These are phyloP conservation scores for Pestalotiopsis sp. DNA, from an alignment of 2,329 filamentous ascomycete species.

Conservation along the genomic window DNA sequence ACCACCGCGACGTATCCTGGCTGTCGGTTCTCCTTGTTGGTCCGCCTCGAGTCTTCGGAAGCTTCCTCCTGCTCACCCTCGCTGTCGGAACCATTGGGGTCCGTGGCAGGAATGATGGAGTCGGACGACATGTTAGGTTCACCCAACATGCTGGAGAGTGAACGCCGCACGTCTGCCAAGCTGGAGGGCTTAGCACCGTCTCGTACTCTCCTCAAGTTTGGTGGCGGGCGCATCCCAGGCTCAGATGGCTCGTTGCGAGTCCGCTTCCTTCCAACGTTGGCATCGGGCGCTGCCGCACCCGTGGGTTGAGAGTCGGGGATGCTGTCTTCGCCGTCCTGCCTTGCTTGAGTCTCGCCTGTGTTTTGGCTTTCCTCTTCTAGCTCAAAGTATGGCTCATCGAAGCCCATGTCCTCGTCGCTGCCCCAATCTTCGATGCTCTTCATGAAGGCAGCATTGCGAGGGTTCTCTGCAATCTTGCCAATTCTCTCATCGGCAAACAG, in stretches of 20 bases:
- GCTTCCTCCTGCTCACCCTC: slow-evolving; percentile 56
- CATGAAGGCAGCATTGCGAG: slow-evolving; percentile 88
- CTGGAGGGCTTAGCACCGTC: slow-evolving; percentile 70
- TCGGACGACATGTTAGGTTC: slow-evolving; percentile 43
- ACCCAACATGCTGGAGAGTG: slow-evolving; percentile 82
- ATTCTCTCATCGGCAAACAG: slow-evolving; percentile 87
- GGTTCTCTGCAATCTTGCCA: slow-evolving; percentile 86
- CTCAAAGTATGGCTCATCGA: slow-evolving; percentile 60
- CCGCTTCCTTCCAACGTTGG: slow-evolving; percentile 37
- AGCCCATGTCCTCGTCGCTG: slow-evolving; percentile 75
- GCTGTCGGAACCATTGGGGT: slow-evolving; percentile 51
- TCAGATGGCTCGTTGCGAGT: slow-evolving; percentile 27
- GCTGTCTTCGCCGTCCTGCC: slow-evolving; percentile 27
- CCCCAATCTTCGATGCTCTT: slow-evolving; percentile 84
- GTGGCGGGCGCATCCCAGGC: slow-evolving; percentile 50
- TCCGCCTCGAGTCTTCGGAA: slow-evolving; percentile 23
- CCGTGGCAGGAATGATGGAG: slow-evolving; percentile 50
- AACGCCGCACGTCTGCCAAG: slow-evolving; percentile 80
- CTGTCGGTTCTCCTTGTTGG: slow-evolving; percentile 54
- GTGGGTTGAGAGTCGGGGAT: slow-evolving; percentile 56
- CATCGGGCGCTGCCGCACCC: slow-evolving; percentile 32
- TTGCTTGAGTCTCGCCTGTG: slow-evolving; percentile 24
- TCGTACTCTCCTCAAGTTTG: slow-evolving; percentile 65
- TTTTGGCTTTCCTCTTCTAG: slow-evolving; percentile 29
- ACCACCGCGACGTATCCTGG: slow-evolving; percentile 54